Conservation (phyloP, 2,329 filamentous ascomycete genomes). For the Macroventuria anomochaeta region DNA sequence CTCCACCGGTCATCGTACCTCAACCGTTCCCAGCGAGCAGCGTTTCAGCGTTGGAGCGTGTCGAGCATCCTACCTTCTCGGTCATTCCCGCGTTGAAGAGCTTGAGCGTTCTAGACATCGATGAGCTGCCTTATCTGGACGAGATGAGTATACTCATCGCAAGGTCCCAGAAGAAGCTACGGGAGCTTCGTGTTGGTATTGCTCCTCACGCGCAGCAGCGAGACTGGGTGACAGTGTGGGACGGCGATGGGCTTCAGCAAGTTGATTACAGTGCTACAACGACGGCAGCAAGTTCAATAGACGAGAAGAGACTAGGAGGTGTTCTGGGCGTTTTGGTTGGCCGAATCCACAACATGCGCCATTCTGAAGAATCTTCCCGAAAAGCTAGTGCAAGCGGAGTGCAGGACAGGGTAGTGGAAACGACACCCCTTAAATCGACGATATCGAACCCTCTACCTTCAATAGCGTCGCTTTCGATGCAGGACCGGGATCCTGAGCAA, state of each 20-base stretch:
- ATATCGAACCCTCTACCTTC: conserved; percentile 25
- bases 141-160: conserved; percentile 81
- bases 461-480: conserved; percentile 26
- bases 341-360: conserved; percentile 66
- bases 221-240: conserved; percentile 68
- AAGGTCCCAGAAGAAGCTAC: conserved; percentile 68
- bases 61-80: conserved; percentile 82
- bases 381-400: conserved; percentile 9
- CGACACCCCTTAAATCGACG: conserved; percentile 28
- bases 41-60: conserved; percentile 55
- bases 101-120: conserved; percentile 79
- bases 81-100: conserved; percentile 76
- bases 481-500: conserved; percentile 40
- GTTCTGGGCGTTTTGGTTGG: conserved; percentile 73
- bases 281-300: conserved; percentile 59
- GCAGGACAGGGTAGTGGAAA: conserved; percentile 25
- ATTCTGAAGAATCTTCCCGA: conserved; percentile 36
- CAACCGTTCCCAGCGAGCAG: conserved; percentile 36
- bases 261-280: conserved; percentile 65
- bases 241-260: conserved; percentile 67
- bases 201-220: conserved; percentile 60
- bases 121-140: conserved; percentile 81
- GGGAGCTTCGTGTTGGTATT: conserved; percentile 77
- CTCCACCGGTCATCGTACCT: conserved; percentile 42
- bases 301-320: conserved; percentile 70